Evolutionary conservation across 2,329 filamentous ascomycete genomes (phyloP), one percentile per base, ranked within the genome.

Genomic region (Sarocladiaceae sp.): DNA sequence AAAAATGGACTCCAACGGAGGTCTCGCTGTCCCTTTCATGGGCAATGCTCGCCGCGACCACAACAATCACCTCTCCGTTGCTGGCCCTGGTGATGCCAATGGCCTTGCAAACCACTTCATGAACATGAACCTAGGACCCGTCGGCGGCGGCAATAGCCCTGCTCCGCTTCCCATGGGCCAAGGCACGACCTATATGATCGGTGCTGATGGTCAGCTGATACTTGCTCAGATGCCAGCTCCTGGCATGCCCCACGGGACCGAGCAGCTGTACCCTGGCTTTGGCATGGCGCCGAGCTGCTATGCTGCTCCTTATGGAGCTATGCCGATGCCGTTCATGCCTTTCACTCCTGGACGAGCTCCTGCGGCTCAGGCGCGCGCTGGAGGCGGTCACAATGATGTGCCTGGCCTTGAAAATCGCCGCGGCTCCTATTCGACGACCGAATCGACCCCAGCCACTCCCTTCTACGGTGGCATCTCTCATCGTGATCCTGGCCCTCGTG

Each of bases 381-480:
- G 75, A 26, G 65, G 63, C 11, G 63, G 59, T 12, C 69, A 70
- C 41, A 68, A 70, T 21, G 75, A 82, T 27, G 73, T 82, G 43
- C 80, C 80, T 15, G 74, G 69, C 24, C 66, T 83, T 23, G 79
- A 83, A 53, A 82, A 83, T 47, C 79, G 80, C 19, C 78, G 80
- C 43, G 78, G 77, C 13, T 83, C 80, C 2, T 83, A 83, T 60
- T 83, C 80, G 1, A 83, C 80, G 21, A 83, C 73, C 3, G 80
- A 83, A 60, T 84, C 80, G 6, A 75, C 78, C 20, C 76, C 80
- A 3, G 75, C 80, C 4, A 85, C 79, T 23, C 82, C 83, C 0
- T 80, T 79, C 55, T 83, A 82, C 51, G 76, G 74, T 45, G 70
- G 72, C 42, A 64, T 74, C 51, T 69, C 72, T 27, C 76, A 79